phyloP scores from a whole-genome alignment of 768 basidiomycete species.

The Mycena floridula region DNA sequence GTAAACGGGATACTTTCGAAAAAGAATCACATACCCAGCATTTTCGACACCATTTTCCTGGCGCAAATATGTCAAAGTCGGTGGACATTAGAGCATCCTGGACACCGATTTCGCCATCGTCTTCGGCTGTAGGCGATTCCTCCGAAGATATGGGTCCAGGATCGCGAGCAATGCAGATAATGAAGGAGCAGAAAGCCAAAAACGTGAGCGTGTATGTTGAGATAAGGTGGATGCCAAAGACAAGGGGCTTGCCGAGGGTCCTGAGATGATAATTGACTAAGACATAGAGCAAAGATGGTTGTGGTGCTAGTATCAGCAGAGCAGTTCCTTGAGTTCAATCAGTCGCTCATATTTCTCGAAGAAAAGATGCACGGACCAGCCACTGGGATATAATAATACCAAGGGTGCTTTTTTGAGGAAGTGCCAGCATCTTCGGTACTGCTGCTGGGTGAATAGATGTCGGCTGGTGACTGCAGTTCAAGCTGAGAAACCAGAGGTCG shows the following conservation, averaged over 20 bases:
- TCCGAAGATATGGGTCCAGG: conserved; percentile 54
- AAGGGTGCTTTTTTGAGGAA: too few species aligned
- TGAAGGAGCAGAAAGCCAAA: conserved; percentile 64
- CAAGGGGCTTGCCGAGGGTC: conserved; percentile 38
- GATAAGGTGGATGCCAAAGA: conserved; percentile 50
- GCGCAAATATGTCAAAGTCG: conserved; percentile 42
- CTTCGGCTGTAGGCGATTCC: conserved; percentile 20
- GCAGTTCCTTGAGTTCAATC: conserved; percentile 33
- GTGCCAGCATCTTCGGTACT: too few species aligned
- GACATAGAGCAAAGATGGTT: conserved; percentile 65
- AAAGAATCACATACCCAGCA: conserved; percentile 48
- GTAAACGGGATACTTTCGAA: neutral
- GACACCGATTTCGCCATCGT: conserved; percentile 40
- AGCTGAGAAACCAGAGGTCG: too few species aligned
- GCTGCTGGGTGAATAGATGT: too few species aligned
- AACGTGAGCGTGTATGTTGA: conserved; percentile 62
- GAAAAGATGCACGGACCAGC: conserved; percentile 38
- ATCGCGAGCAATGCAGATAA: conserved; percentile 66
- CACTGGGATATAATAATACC: conserved; percentile 56
- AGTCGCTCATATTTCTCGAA: conserved; percentile 5
- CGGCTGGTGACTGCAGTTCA: too few species aligned
- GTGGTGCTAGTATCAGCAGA: conserved; percentile 59
- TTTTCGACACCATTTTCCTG: conserved; percentile 69
- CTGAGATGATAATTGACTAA: conserved; percentile 63
- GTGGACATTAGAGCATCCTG: conserved; percentile 55